Conservation (phyloP, 345 rosid species). For the Eutrema heterophyllum region DNA sequence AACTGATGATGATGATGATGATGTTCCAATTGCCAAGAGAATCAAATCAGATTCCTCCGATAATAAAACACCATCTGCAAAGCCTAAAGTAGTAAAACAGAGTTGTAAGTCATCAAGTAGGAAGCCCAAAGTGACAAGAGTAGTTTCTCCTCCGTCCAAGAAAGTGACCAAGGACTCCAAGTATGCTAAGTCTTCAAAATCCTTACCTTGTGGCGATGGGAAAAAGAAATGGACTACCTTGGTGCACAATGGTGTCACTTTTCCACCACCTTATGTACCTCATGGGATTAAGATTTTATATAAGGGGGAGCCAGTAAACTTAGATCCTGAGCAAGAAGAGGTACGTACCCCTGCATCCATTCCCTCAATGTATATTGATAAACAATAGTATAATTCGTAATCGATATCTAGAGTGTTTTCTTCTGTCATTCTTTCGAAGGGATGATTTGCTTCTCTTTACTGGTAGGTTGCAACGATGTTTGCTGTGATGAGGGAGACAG, state of each 20-base stretch:
- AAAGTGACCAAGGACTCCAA: conserved; percentile 48
- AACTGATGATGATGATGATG: conserved; percentile 54
- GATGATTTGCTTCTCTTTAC: too few species aligned
- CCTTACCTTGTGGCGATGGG: conserved; percentile 71
- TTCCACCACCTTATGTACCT: conserved; percentile 78
- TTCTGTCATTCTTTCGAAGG: too few species aligned
- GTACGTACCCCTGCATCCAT: too few species aligned
- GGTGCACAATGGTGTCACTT: conserved; percentile 87
- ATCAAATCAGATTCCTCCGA: conserved; percentile 45
- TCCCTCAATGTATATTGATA: too few species aligned
- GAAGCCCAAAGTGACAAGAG: conserved; percentile 41
- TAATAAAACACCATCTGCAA: conserved; percentile 40
- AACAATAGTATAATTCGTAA: too few species aligned
- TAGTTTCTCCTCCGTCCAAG: conserved; percentile 45
- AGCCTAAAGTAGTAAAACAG: conserved; percentile 41
- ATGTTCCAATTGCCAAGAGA: conserved; percentile 63
- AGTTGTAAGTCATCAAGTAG: conserved; percentile 32
- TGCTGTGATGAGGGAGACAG: conserved; percentile 88
- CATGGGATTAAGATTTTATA: conserved; percentile 76
- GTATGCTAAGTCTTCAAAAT: conserved; percentile 53
- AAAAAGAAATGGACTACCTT: conserved; percentile 87
- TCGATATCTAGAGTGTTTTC: too few species aligned
- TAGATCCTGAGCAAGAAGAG: conserved; percentile 86
- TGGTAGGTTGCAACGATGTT: conserved; percentile 84
- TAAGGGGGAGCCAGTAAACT: conserved; percentile 58